Evolutionary conservation across 176 grass and related monocot genomes (phyloP).

Genomic region (Triticum urartu): DNA sequence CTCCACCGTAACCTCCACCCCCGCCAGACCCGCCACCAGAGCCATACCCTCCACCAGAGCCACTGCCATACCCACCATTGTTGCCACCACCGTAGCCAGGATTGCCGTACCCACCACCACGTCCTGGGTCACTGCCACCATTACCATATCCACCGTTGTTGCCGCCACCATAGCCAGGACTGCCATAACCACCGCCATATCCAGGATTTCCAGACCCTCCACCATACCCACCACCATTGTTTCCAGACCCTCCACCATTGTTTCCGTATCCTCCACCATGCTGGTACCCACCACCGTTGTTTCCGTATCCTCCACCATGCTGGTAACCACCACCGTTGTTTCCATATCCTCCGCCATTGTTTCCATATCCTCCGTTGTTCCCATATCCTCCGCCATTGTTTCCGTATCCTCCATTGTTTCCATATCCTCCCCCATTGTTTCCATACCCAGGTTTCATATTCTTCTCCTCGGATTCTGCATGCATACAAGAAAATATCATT

Average conservation of each 20-base stretch:
- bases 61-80: background rate
- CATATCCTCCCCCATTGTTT: background rate
- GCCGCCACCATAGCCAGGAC: background rate
- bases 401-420: background rate
- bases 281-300: background rate
- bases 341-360: background rate
- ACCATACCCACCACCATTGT: conserved; percentile 2
- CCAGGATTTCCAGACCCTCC: background rate
- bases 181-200: background rate
- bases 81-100: background rate
- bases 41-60: background rate
- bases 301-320: background rate
- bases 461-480: conserved; percentile 14
- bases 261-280: conserved; percentile 4
- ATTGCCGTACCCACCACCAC: background rate
- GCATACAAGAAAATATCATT: background rate
- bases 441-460: background rate
- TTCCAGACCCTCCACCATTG: background rate
- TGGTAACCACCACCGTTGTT: background rate
- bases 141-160: background rate
- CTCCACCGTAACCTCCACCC: background rate
- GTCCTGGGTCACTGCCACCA: background rate
- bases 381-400: background rate
- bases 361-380: background rate
- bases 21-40: background rate